Base-by-base conservation (phyloP, 1,139 yeast genomes). In the Sugiyamaella paludigena region DNA sequence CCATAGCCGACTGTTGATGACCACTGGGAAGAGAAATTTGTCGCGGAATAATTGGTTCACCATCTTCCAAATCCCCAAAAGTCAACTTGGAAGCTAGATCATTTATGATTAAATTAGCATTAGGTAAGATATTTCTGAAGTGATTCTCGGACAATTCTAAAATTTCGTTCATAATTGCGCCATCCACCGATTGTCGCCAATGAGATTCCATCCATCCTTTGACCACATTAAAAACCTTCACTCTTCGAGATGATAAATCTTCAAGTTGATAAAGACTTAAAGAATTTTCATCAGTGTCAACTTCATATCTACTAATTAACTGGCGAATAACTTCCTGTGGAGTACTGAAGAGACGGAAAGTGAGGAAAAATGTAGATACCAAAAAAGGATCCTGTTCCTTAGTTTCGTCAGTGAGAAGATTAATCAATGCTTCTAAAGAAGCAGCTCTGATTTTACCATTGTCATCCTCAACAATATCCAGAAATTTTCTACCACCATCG, bases 131-230 rank as follows among this genome's bases (percentile, higher is more conserved):
- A 32, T 52, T 52, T 36, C 44, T 47, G 35, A 60, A 53, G 31
- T 58, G 49, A 9, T 85, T 92, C 65, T 86, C 86, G 62, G 87
- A 83, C 60, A 88, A 84, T 61, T 84, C 84, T 36, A 86, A 74
- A 60, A 88, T 69, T 0, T 88, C 82, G 9, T 92, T 80, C 41
- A 89, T 67, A 31, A 82, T 72, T 24, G 68, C 71, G 53, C 77
- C 78, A 62, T 88, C 96, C 11, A 71, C 60, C 31, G 77, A 75
- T 48, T 75, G 79, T 57, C 81, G 79, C 96, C 96, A 91, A 63
- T 84, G 88, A 47, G 92, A 83, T 66, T 87, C 95, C 67, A 89
- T 69, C 98, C 98, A 91, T 44, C 81, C 71, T 61, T 81, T 85
- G 60, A 88, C 80, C 66, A 85, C 73, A 58, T 78, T 80, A 55